phyloP scores from a whole-genome alignment of 169 alveolate genomes.

The Besnoitia besnoiti region DNA sequence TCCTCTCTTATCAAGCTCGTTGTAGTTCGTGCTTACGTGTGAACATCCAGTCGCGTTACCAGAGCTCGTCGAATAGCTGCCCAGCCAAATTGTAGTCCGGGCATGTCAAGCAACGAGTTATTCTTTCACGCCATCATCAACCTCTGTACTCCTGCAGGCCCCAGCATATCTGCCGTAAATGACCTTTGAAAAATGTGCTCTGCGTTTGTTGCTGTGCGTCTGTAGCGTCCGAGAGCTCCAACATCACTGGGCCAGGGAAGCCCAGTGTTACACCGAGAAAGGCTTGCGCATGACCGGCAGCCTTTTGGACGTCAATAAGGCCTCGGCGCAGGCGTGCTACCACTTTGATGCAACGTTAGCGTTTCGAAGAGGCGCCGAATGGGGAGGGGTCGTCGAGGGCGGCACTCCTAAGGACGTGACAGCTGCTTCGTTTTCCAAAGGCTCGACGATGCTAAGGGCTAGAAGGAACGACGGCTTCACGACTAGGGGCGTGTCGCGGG shows the following conservation, averaged over 20 bases:
- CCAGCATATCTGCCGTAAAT: too few relatives aligned
- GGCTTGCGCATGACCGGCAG: neutral
- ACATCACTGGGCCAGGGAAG: conserved; percentile 9
- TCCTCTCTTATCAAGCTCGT: neutral
- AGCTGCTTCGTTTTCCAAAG: neutral
- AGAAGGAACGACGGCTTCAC: neutral
- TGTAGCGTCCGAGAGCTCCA: neutral
- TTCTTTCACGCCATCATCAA: neutral
- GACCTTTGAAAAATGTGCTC: neutral
- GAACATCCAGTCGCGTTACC: too few relatives aligned
- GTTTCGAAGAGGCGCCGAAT: neutral
- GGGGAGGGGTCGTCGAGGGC: neutral
- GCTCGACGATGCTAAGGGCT: neutral
- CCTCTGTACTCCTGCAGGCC: too few relatives aligned
- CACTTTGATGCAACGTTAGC: neutral
- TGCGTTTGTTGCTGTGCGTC: neutral
- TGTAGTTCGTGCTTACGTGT: too few relatives aligned
- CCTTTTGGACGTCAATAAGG: neutral
- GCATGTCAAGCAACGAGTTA: neutral
- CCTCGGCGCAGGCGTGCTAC: neutral
- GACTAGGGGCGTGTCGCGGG: neutral
- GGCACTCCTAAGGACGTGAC: conserved; percentile 20
- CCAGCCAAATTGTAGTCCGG: neutral
- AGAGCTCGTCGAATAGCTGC: too few relatives aligned
- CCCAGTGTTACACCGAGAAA: neutral